Conservation (phyloP, 129 eudicot genomes). For the Solidago caesia region DNA sequence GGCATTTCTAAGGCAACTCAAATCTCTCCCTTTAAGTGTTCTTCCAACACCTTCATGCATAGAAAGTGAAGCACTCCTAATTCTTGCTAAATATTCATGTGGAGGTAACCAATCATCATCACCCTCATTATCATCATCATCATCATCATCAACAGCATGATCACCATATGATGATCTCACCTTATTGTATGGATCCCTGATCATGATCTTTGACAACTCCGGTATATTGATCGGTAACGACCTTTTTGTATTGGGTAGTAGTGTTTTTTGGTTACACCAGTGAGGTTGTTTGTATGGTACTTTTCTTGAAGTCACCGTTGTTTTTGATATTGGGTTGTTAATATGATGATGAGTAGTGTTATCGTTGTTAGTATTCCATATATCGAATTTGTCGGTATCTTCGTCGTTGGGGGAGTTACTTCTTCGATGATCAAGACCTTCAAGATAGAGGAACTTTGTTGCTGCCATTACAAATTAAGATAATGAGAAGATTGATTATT, state of each 20-base stretch:
- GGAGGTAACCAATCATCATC: constrained; percentile 56
- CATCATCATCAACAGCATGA: neutral
- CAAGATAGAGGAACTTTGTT: constrained; percentile 37
- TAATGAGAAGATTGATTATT: neutral
- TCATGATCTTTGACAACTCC: constrained; percentile 61
- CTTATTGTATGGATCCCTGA: constrained; percentile 6
- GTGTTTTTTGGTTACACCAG: too few relatives aligned
- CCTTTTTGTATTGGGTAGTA: constrained; percentile 19
- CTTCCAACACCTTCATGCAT: constrained; percentile 34
- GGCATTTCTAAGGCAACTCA: constrained; percentile 31
- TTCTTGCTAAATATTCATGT: constrained; percentile 68
- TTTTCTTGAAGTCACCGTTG: constrained; percentile 23
- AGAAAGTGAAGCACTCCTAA: constrained; percentile 45
- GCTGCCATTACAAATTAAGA: constrained; percentile 29
- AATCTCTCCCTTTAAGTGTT: constrained; percentile 34
- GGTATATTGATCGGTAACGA: constrained; percentile 62
- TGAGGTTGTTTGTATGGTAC: constrained; percentile 2
- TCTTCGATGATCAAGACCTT: constrained; percentile 24
- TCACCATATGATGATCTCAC: too few relatives aligned
- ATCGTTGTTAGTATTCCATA: constrained; percentile 35
- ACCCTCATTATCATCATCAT: constrained; percentile 18
- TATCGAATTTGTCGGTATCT: constrained; percentile 35
- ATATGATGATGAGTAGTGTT: too few relatives aligned
- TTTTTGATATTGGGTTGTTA: constrained; percentile 8
- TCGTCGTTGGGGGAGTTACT: constrained; percentile 9